phyloP scores from a whole-genome alignment of 106 monocot genomes.

The Vanilla planifolia region DNA sequence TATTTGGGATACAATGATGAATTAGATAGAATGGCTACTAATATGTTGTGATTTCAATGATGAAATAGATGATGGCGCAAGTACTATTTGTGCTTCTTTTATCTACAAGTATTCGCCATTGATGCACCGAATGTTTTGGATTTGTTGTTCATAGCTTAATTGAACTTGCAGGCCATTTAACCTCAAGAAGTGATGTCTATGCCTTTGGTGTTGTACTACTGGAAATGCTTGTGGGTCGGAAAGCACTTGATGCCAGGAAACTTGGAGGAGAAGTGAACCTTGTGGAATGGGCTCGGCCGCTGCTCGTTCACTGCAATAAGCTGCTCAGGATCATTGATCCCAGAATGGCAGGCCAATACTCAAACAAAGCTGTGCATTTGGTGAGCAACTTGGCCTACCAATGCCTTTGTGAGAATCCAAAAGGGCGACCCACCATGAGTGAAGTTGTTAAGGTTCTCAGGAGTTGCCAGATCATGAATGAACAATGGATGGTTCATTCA shows the following conservation, averaged over 20 bases:
- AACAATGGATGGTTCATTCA: neutral
- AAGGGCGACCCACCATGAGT: conserved; percentile 45
- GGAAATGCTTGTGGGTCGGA: conserved; percentile 57
- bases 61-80: too few species aligned
- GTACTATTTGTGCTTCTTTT: too few species aligned
- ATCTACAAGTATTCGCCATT: too few species aligned
- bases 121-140: too few species aligned
- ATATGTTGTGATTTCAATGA: too few species aligned
- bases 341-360: conserved; percentile 60
- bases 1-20: too few species aligned
- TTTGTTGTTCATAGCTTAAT: neutral
- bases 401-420: conserved; percentile 58
- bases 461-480: neutral
- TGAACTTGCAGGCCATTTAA: conserved; percentile 47
- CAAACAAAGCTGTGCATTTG: conserved; percentile 17
- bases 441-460: conserved; percentile 40
- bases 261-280: conserved; percentile 39
- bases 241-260: conserved; percentile 36
- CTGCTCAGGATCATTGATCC: conserved; percentile 53
- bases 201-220: conserved; percentile 70
- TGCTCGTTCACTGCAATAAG: conserved; percentile 40
- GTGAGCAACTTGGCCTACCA: conserved; percentile 42
- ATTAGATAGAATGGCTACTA: too few species aligned
- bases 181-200: conserved; percentile 62
- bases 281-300: conserved; percentile 56